A percentile compares a stretch with the other conserved stretches of the same genome.
Conservation (phyloP, 371 early-diverging fungal species). For the Conidiobolus incongruus region DNA sequence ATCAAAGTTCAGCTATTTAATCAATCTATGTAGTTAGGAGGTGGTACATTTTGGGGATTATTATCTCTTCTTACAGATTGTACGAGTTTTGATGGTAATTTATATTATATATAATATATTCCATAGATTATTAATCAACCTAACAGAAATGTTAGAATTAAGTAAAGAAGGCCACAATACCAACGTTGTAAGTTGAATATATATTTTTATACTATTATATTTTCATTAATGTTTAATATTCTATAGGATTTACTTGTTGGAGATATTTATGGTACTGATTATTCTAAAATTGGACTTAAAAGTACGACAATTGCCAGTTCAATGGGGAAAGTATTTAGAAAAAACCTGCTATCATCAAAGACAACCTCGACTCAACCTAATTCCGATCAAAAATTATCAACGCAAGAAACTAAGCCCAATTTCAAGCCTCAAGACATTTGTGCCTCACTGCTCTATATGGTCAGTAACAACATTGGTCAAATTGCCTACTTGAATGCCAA, state of each 20-base stretch:
- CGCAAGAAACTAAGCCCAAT: too few species aligned
- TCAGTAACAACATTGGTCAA: slow-evolving; percentile 94
- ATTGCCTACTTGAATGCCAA: slow-evolving; percentile 91
- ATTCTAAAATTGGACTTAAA: slow-evolving; percentile 67
- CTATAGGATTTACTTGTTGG: slow-evolving; percentile 92
- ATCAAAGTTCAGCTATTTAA: too few species aligned
- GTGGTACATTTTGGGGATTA: slow-evolving; percentile 95
- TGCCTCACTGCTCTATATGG: slow-evolving; percentile 70
- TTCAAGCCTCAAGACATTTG: slow-evolving; percentile 64
- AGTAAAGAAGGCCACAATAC: slow-evolving; percentile 80
- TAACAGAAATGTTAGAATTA: slow-evolving; percentile 73
- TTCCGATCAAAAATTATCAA: too few species aligned
- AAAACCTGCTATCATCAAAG: slow-evolving; percentile 29
- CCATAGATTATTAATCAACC: background rate
- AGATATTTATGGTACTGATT: slow-evolving; percentile 87
- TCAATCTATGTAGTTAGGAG: too few species aligned
- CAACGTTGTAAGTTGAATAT: too few species aligned
- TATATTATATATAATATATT: background rate
- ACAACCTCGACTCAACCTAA: too few species aligned
- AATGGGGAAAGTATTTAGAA: slow-evolving; percentile 88
- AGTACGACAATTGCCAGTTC: slow-evolving; percentile 81
- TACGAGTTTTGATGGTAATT: slow-evolving; percentile 68
- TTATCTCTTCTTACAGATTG: slow-evolving; percentile 63
- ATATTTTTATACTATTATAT: too few species aligned
- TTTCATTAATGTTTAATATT: too few species aligned